Evolutionary conservation across 228 moss, liverwort and hornwort species (phyloP).

Genomic region (Sphagnum fallax): DNA sequence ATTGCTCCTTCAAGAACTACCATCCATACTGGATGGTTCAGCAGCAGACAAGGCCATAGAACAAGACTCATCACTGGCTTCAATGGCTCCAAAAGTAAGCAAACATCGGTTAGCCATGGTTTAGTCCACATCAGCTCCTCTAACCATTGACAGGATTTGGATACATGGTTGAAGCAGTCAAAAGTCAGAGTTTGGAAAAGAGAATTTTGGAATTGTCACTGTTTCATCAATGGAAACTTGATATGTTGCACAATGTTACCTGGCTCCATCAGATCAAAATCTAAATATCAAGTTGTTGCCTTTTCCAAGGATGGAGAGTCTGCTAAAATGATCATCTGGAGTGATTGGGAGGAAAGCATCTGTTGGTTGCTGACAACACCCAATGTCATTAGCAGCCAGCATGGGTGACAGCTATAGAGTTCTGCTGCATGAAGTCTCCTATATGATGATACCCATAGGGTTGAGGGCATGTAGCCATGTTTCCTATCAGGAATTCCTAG

Average conservation of each 20-base stretch:
- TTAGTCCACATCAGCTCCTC: neutral
- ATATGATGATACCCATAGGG: too few species aligned
- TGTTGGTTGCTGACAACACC: too few species aligned
- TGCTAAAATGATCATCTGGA: too few species aligned
- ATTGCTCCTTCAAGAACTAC: conserved; percentile 64
- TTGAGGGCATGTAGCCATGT: too few species aligned
- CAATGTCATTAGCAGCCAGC: too few species aligned
- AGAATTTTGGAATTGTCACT: neutral
- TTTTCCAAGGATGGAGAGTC: too few species aligned
- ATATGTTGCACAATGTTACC: neutral
- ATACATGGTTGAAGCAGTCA: neutral
- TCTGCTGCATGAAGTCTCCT: too few species aligned
- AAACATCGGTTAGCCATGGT: neutral
- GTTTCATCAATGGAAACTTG: neutral
- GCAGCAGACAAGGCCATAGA: conserved; percentile 60
- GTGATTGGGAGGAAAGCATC: too few species aligned
- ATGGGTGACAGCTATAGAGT: too few species aligned
- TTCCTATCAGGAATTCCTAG: too few species aligned
- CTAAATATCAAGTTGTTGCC: neutral
- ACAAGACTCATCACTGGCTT: conserved; percentile 71
- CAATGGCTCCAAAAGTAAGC: conserved; percentile 74
- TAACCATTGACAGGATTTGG: neutral
- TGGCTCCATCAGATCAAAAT: neutral
- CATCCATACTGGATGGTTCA: conserved; percentile 69
- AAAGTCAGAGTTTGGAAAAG: neutral